phyloP scores from a whole-genome alignment of 2,329 filamentous ascomycete species.

The Pseudogymnoascus sp. region DNA sequence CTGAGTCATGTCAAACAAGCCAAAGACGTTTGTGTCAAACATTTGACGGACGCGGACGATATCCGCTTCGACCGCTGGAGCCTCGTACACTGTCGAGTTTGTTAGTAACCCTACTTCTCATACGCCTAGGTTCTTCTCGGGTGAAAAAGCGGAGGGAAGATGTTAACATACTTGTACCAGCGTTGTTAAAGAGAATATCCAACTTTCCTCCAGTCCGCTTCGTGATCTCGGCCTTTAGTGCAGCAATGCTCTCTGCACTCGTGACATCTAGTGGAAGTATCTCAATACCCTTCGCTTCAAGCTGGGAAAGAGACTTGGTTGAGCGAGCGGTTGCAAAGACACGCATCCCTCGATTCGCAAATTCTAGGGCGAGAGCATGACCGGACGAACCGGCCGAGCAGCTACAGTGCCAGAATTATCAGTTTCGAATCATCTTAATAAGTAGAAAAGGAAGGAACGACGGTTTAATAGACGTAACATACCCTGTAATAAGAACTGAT shows the following conservation, averaged over 20 bases:
- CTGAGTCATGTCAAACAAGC: conserved; percentile 32
- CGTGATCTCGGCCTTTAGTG: conserved; percentile 3
- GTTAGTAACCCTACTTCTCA: not conserved
- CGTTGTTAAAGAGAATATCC: conserved; percentile 9
- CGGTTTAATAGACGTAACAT: not conserved
- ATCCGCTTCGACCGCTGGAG: conserved; percentile 14
- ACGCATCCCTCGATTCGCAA: conserved; percentile 15
- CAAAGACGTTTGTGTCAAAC: conserved; percentile 35
- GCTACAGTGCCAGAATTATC: conserved; percentile 8
- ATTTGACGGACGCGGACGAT: conserved; percentile 15
- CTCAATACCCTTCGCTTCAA: conserved; percentile 14
- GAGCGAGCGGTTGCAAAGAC: conserved; percentile 17
- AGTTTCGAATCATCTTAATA: not conserved
- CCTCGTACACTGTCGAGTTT: conserved; percentile 13
- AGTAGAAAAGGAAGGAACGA: not conserved
- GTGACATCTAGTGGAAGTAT: conserved; percentile 9
- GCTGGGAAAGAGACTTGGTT: conserved; percentile 11
- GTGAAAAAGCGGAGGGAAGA: conserved; percentile 4
- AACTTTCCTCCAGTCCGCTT: not conserved
- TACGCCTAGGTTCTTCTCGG: not conserved
- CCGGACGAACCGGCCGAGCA: conserved; percentile 16
- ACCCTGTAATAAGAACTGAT: conserved; percentile 15
- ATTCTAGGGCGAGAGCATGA: conserved; percentile 15
- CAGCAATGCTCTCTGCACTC: conserved; percentile 1
- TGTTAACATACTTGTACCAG: conserved; percentile 12